Evolutionary conservation across 140 eudicot species (phyloP), one percentile per base, ranked within the genome.

Genomic region (Senecio squalidus): DNA sequence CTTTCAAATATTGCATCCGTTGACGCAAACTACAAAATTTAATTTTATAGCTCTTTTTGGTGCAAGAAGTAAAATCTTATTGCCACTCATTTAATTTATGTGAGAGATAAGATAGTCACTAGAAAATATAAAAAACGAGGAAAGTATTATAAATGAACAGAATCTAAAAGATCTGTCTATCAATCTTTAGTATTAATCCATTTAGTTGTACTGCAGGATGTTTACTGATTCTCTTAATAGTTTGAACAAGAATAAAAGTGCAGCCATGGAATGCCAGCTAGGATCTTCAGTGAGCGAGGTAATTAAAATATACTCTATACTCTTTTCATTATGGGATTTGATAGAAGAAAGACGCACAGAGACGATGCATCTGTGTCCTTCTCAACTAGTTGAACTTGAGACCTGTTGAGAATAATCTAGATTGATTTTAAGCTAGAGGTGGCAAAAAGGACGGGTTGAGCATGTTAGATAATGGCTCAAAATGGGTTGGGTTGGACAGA

Each of bases 141-240:
- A n/a, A n/a, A n/a, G n/a, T n/a, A n/a, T n/a, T n/a, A n/a, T n/a
- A n/a, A n/a, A n/a, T n/a, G n/a, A n/a, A n/a, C n/a, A n/a, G n/a
- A n/a, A n/a, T n/a, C n/a, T n/a, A n/a, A 26, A 31, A 28, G 46
- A 47, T 20, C 47, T 59, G 41, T 15, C 51, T 18, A 30, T 53
- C 50, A 9, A 30, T 26, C 41, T 8, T 67, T 22, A 34, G 13
- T 49, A 28, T 55, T 71, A 28, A 63, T 55, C 24, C 9, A 9
- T 24, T 57, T 34, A n/a, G 23, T 38, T 64, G 51, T 47, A 18
- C 22, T 8, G 9, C 80, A 92, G 98, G 89, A 92, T 92, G 86
- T 92, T 86, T 79, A 82, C 77, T 57, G 98, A 92, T 73, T 77
- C 98, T 77, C 86, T 92, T 3, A 75, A 92, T 55, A 46, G 75